Percentiles rank a stretch among this genome's conserved stretches.
Evolutionary conservation across 2,329 filamentous ascomycete genomes (phyloP).

Genomic region (Penicillium sp.): DNA sequence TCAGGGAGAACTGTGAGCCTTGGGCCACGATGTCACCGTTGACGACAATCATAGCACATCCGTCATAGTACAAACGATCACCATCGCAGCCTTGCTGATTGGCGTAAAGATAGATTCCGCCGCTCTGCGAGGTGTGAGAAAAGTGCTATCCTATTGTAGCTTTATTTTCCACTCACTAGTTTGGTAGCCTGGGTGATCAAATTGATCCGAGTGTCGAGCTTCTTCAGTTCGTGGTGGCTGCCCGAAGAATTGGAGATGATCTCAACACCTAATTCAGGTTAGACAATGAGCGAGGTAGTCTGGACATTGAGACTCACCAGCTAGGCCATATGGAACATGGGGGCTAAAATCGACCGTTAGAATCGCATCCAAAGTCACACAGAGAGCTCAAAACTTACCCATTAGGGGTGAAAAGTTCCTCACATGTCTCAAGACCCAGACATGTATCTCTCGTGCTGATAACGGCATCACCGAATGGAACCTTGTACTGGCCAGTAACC

Average conservation of each 20-base stretch:
- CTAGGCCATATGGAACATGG: constrained; percentile 54
- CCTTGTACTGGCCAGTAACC: constrained; percentile 56
- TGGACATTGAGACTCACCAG: constrained; percentile 36
- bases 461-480: constrained; percentile 68
- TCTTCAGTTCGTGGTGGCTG: constrained; percentile 66
- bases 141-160: not conserved
- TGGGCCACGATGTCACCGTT: constrained; percentile 65
- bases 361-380: not conserved
- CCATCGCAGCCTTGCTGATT: constrained; percentile 63
- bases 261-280: constrained; percentile 53
- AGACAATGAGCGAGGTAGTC: not conserved
- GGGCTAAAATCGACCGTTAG: not conserved
- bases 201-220: constrained; percentile 63
- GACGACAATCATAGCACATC: constrained; percentile 62
- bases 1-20: constrained; percentile 64
- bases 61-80: constrained; percentile 63
- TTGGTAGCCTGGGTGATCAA: constrained; percentile 66
- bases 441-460: constrained; percentile 63
- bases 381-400: constrained; percentile 11
- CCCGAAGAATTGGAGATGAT: constrained; percentile 70
- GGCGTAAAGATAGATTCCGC: constrained; percentile 58
- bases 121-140: constrained; percentile 23
- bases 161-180: constrained; percentile 10
- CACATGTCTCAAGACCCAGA: constrained; percentile 65
- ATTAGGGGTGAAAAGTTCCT: constrained; percentile 64